phyloP scores from a whole-genome alignment of 192 early-diverging fungal genomes.

The Podila epicladia region DNA sequence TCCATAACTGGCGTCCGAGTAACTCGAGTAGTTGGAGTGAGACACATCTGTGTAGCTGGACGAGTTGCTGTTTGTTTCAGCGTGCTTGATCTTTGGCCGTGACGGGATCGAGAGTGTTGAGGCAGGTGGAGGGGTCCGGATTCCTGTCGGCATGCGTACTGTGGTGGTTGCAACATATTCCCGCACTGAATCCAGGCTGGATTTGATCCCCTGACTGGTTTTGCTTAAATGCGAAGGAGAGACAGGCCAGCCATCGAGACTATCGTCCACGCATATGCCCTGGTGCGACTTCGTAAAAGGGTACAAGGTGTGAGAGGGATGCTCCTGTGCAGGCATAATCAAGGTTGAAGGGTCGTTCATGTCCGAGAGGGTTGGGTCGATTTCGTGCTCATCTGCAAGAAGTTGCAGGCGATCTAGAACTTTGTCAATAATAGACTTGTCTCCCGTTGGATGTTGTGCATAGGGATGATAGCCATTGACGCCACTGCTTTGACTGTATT shows the following conservation, averaged over 20 bases:
- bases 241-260: conserved; percentile 16
- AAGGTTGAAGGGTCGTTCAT: conserved; percentile 40
- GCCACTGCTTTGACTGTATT: background rate
- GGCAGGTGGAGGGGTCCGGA: background rate
- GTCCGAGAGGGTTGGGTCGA: conserved; percentile 34
- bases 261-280: conserved; percentile 4
- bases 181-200: background rate
- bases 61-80: background rate
- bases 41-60: conserved; percentile 17
- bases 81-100: background rate
- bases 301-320: background rate
- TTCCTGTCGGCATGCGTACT: background rate
- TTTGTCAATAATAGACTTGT: conserved; percentile 34
- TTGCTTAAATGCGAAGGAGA: background rate
- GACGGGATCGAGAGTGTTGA: background rate
- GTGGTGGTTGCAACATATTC: background rate
- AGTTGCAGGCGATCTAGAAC: conserved; percentile 20
- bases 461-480: background rate
- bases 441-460: background rate
- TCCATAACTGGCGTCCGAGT: conserved; percentile 1
- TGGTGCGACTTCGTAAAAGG: conserved; percentile 1
- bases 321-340: conserved; percentile 29
- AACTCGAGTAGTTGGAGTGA: conserved; percentile 15
- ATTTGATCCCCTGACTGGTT: background rate
- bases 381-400: background rate